Percentiles rank a stretch among this genome's conserved stretches.
Conservation (phyloP, 2,329 filamentous ascomycete species). For the Mollisia scopiformis region DNA sequence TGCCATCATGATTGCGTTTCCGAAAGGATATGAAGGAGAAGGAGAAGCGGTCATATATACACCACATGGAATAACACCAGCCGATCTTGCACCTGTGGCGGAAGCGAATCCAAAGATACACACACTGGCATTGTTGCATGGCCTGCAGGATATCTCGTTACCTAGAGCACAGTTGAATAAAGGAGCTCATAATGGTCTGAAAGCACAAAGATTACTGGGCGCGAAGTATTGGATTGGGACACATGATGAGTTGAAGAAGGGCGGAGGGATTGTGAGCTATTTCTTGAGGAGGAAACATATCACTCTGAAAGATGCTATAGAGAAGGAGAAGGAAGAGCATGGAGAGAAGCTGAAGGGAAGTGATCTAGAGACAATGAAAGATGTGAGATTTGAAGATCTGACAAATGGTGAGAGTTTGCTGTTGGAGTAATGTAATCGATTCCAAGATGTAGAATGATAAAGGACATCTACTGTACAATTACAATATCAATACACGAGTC, state of each 20-base stretch:
- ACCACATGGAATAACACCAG: conserved; percentile 60
- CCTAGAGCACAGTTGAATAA: conserved; percentile 61
- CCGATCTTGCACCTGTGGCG: conserved; percentile 48
- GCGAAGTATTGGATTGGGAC: conserved; percentile 68
- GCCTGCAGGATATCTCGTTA: conserved; percentile 62
- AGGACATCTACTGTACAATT: not conserved
- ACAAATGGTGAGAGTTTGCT: conserved; percentile 29
- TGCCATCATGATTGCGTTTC: conserved; percentile 61
- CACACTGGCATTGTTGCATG: conserved; percentile 64
- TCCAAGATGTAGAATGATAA: not conserved
- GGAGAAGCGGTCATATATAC: conserved; percentile 65
- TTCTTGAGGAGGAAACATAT: conserved; percentile 51
- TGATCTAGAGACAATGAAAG: conserved; percentile 13
- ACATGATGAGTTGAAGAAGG: conserved; percentile 66
- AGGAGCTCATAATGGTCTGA: conserved; percentile 62
- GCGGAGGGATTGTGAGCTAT: conserved; percentile 57
- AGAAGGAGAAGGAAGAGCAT: conserved; percentile 39
- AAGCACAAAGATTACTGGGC: conserved; percentile 53
- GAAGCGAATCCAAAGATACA: conserved; percentile 48
- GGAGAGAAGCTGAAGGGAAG: conserved; percentile 14
- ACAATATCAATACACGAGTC: not conserved
- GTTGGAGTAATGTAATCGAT: conserved; percentile 14
- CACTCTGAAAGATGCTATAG: conserved; percentile 46
- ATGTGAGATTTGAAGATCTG: conserved; percentile 27
- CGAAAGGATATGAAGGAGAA: conserved; percentile 22